These are phyloP conservation scores for Withania somnifera DNA, from an alignment of 305 asterid species.

Conservation along the genomic window DNA sequence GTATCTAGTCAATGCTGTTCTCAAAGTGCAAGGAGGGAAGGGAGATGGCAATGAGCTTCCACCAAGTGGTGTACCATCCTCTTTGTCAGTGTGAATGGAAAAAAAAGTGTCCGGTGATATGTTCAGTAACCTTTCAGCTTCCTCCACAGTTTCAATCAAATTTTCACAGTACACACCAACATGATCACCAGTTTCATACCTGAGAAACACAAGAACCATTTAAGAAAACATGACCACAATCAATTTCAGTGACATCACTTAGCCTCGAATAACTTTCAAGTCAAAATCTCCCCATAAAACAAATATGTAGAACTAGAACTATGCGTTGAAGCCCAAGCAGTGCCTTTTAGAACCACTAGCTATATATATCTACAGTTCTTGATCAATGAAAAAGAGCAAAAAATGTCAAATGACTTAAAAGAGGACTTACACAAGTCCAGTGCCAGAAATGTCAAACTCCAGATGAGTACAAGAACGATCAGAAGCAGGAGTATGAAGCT, in stretches of 20 bases:
- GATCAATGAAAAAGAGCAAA: neutral
- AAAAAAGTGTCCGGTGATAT: slow-evolving; percentile 44
- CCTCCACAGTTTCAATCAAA: slow-evolving; percentile 51
- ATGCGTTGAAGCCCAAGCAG: neutral
- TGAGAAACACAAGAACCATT: slow-evolving; percentile 16
- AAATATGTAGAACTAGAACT: neutral
- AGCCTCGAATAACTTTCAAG: neutral
- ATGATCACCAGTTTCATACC: slow-evolving; percentile 79
- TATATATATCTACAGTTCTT: neutral
- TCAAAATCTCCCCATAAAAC: neutral
- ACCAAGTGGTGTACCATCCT: slow-evolving; percentile 47
- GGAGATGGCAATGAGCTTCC: slow-evolving; percentile 62
- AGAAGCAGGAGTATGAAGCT: slow-evolving; percentile 64
- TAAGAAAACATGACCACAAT: neutral
- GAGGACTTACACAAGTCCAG: slow-evolving; percentile 46
- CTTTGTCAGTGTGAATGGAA: slow-evolving; percentile 53
- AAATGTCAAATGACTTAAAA: neutral
- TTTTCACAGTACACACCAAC: slow-evolving; percentile 68
- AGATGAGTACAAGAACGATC: slow-evolving; percentile 77
- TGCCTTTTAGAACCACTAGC: neutral
- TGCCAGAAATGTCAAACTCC: slow-evolving; percentile 65
- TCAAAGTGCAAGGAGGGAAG: slow-evolving; percentile 60
- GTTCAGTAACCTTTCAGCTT: slow-evolving; percentile 47
- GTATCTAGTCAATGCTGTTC: slow-evolving; percentile 46
- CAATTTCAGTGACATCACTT: neutral